Conservation (phyloP, 768 basidiomycete genomes). For the Suillus variegatus region DNA sequence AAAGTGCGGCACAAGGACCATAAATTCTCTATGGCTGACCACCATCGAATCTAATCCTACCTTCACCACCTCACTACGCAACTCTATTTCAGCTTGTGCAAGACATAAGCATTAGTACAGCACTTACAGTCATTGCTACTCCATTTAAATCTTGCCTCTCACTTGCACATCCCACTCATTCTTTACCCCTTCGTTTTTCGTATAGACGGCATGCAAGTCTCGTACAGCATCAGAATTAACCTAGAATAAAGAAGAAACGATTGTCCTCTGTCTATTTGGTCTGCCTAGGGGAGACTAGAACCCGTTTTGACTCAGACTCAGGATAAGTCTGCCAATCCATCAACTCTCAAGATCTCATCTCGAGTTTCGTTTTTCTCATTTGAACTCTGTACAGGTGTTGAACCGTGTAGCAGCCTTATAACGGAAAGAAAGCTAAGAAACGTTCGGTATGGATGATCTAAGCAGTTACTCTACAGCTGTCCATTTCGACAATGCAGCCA, state of each 20-base stretch:
- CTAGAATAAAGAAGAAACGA: not conserved
- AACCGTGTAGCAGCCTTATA: not conserved
- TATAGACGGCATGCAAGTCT: not conserved
- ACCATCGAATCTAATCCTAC: not conserved
- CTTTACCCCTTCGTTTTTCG: not conserved
- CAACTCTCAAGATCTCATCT: not conserved
- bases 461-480: constrained; percentile 7
- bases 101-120: not conserved
- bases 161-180: not conserved
- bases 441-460: not conserved
- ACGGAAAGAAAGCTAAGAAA: not conserved
- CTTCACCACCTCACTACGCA: not conserved
- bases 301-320: not conserved
- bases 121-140: not conserved
- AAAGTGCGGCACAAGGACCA: constrained; percentile 7
- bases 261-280: not conserved
- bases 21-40: not conserved
- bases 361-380: not conserved
- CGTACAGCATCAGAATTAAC: not conserved
- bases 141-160: not conserved
- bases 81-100: not conserved
- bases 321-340: not conserved
- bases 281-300: not conserved
- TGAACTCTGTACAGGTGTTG: not conserved
- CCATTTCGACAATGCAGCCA: constrained; percentile 23